Conservation (phyloP, 2,329 filamentous ascomycete genomes). For the Exophiala lecanii-corni region DNA sequence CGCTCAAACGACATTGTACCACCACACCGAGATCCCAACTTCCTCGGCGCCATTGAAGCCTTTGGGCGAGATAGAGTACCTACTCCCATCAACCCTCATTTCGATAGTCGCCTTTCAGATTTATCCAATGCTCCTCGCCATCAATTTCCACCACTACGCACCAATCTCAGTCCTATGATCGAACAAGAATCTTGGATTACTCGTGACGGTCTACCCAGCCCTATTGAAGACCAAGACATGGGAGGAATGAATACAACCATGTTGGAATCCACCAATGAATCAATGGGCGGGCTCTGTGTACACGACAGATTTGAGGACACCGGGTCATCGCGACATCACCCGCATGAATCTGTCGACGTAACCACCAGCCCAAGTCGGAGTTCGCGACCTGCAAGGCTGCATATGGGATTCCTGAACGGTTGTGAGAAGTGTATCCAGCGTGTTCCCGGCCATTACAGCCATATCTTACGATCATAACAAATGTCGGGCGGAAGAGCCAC, state of each 20-base stretch:
- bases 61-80: constrained; percentile 23
- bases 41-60: constrained; percentile 11
- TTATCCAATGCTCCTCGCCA: constrained; percentile 19
- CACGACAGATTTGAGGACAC: constrained; percentile 1
- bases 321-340: background rate
- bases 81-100: constrained; percentile 23
- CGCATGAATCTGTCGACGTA: constrained; percentile 4
- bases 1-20: constrained; percentile 26
- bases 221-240: constrained; percentile 20
- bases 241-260: constrained; percentile 18
- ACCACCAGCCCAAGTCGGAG: constrained; percentile 13
- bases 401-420: constrained; percentile 72
- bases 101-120: constrained; percentile 20
- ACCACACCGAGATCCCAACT: constrained; percentile 14
- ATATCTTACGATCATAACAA: constrained; percentile 55
- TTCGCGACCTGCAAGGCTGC: constrained; percentile 49
- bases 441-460: constrained; percentile 75
- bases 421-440: constrained; percentile 73
- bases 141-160: constrained; percentile 22
- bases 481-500: background rate
- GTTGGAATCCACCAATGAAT: constrained; percentile 13
- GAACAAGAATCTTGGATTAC: constrained; percentile 26
- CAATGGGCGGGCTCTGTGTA: constrained; percentile 8
- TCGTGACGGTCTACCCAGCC: constrained; percentile 22
- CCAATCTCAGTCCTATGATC: constrained; percentile 25